Evolutionary conservation across 2,329 filamentous ascomycete species (phyloP).

Genomic region (Hypoxylon sp.): DNA sequence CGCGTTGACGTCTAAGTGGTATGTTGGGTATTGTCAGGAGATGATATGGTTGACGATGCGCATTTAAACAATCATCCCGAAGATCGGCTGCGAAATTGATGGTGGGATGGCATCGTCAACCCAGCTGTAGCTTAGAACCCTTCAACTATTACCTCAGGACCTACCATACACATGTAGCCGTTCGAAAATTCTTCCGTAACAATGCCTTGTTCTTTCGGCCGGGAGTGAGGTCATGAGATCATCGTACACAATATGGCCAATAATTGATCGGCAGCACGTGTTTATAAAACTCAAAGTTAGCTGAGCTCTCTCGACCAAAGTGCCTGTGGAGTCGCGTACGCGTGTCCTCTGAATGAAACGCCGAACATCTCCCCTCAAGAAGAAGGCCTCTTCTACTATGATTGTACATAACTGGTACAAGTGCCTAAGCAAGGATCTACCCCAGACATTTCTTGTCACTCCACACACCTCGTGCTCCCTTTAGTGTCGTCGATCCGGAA

Average conservation of each 20-base stretch:
- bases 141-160: background rate
- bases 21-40: background rate
- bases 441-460: background rate
- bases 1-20: background rate
- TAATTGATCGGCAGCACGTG: background rate
- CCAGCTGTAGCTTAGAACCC: background rate
- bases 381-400: background rate
- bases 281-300: background rate
- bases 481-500: background rate
- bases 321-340: background rate
- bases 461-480: background rate
- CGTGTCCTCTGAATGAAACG: background rate
- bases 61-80: background rate
- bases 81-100: background rate
- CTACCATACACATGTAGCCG: background rate
- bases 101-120: background rate
- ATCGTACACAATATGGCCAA: background rate
- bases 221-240: conserved; percentile 7
- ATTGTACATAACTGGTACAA: background rate
- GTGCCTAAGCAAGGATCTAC: background rate
- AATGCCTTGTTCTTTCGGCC: background rate
- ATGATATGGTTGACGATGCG: background rate
- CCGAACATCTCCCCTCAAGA: background rate
- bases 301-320: background rate
- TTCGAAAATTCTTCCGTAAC: background rate